Conservation (phyloP, 225 moss, liverwort and hornwort species). For the Pseudisothecium myosuroides region DNA sequence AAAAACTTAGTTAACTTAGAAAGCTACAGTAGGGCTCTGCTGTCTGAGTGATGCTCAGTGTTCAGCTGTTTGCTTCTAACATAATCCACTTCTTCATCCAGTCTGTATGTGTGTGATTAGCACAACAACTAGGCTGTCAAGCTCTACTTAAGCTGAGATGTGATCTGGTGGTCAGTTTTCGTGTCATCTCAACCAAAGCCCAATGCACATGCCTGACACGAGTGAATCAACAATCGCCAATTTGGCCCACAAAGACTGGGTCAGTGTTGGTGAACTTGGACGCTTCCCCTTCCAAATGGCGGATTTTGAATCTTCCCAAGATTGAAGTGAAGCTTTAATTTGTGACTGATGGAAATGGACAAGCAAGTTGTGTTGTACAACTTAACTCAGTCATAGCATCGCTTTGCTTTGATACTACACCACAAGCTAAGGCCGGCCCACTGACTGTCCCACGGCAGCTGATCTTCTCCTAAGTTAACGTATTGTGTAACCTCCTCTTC, state of each 20-base stretch:
- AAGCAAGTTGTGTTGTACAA: not conserved
- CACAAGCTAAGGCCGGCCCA: not conserved
- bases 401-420: not conserved
- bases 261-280: not conserved
- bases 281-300: not conserved
- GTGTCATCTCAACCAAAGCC: not conserved
- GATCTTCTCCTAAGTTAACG: not conserved
- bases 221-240: not conserved
- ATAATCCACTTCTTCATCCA: not conserved
- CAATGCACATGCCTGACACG: slow-evolving; percentile 3
- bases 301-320: not conserved
- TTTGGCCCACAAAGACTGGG: not conserved
- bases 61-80: not conserved
- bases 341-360: not conserved
- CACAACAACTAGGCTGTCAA: not conserved
- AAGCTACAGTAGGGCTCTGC: too few relatives aligned
- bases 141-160: not conserved
- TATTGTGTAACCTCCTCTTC: not conserved
- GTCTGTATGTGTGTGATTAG: slow-evolving; percentile 8
- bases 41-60: not conserved
- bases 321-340: not conserved
- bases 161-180: not conserved
- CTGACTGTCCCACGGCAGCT: not conserved
- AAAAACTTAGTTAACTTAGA: not conserved
- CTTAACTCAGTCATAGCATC: not conserved